phyloP scores from a whole-genome alignment of 495 filamentous ascomycete genomes.

The Neurospora tetrasperma region DNA sequence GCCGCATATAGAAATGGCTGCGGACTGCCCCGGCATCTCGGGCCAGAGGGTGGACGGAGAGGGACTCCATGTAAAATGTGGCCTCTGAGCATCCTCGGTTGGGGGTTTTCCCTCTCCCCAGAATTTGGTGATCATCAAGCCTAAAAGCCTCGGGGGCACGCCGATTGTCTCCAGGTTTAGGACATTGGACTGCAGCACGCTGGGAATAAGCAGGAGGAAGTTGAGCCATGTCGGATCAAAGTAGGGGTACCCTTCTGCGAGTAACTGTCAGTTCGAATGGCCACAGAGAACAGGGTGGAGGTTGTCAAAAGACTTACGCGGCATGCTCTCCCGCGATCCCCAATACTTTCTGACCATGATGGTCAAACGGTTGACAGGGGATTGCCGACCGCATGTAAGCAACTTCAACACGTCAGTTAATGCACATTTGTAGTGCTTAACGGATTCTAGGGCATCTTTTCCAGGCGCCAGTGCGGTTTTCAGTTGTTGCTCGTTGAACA shows the following conservation, averaged over 20 bases:
- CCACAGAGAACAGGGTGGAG: not conserved
- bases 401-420: fast-evolving
- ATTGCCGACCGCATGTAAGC: not conserved
- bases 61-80: not conserved
- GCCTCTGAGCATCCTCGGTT: not conserved
- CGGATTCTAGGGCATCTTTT: not conserved
- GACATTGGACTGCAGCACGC: not conserved
- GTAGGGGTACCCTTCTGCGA: not conserved
- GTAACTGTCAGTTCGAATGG: not conserved
- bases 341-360: not conserved
- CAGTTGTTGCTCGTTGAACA: not conserved
- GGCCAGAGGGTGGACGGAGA: not conserved
- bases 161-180: not conserved
- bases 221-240: not conserved
- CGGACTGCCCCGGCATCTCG: not conserved
- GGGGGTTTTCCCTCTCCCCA: not conserved
- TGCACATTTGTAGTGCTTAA: not conserved
- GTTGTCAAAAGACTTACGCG: not conserved
- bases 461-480: not conserved
- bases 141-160: not conserved
- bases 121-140: not conserved
- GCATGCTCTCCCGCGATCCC: not conserved
- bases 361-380: not conserved
- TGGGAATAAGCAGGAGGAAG: not conserved
- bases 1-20: not conserved